A percentile compares a stretch with the other conserved stretches of the same genome.
Evolutionary conservation across 495 filamentous ascomycete species (phyloP).

Genomic region (Bacidia rubella): DNA sequence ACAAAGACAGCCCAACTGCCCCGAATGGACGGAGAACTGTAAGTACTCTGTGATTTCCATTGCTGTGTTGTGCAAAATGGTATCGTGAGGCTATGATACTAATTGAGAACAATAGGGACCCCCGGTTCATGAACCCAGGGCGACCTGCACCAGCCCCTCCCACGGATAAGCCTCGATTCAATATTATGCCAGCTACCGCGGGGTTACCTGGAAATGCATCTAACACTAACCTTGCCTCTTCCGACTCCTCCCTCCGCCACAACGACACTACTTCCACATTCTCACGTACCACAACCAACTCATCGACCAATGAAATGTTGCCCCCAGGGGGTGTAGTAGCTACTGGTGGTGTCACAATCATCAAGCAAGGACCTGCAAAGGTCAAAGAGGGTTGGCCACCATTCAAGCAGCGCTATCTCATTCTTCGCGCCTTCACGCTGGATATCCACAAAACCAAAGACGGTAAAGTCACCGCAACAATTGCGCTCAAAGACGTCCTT

Average conservation of each 20-base stretch:
- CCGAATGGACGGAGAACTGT: background rate
- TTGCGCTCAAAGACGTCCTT: slow-evolving; percentile 71
- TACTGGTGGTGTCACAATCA: slow-evolving; percentile 49
- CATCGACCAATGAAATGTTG: slow-evolving; percentile 39
- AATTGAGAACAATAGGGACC: slow-evolving; percentile 36
- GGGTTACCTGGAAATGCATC: slow-evolving; percentile 69
- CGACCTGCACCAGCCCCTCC: slow-evolving; percentile 77
- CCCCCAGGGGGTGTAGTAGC: too few species aligned
- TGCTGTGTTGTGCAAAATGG: background rate
- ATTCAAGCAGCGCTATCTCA: slow-evolving; percentile 82
- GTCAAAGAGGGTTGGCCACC: slow-evolving; percentile 71
- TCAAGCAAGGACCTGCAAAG: slow-evolving; percentile 80
- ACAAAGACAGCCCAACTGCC: background rate
- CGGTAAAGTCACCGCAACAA: slow-evolving; percentile 65
- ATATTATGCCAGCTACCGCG: slow-evolving; percentile 52
- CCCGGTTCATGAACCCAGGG: slow-evolving; percentile 91
- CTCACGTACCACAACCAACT: slow-evolving; percentile 42
- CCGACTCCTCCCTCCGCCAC: slow-evolving; percentile 34
- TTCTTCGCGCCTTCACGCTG: slow-evolving; percentile 74
- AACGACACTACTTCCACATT: slow-evolving; percentile 26
- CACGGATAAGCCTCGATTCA: slow-evolving; percentile 66
- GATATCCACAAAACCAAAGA: slow-evolving; percentile 86
- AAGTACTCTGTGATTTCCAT: background rate
- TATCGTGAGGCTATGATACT: background rate
- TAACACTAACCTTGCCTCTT: slow-evolving; percentile 56